These are phyloP conservation scores for Skeletonema marinoi DNA, from an alignment of 108 stramenopile species.

Conservation along the genomic window DNA sequence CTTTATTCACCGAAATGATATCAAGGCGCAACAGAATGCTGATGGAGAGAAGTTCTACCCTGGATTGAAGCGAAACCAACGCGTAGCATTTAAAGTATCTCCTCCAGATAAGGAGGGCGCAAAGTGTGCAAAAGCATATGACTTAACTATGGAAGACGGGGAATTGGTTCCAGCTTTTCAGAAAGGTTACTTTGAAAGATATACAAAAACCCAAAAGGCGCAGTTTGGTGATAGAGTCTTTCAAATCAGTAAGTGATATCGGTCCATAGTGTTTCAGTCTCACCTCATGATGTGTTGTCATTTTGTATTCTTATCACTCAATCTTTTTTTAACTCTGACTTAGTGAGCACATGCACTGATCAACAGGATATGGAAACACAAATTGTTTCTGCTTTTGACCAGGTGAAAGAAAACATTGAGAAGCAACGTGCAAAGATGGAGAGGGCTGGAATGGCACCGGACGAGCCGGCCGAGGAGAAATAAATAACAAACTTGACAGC, in stretches of 20 bases:
- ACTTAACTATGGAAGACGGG: slow-evolving; percentile 22
- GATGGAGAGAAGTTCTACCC: slow-evolving; percentile 2
- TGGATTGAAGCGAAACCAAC: neutral
- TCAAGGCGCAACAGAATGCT: neutral
- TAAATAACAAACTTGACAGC: neutral
- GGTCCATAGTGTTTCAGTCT: neutral
- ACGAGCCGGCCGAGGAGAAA: neutral
- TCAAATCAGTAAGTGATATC: slow-evolving; percentile 6
- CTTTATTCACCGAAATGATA: slow-evolving; percentile 15
- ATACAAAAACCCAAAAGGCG: slow-evolving; percentile 7
- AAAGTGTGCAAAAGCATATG: slow-evolving; percentile 16
- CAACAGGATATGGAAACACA: slow-evolving; percentile 31
- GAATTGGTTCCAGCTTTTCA: slow-evolving; percentile 9
- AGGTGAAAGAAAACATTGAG: slow-evolving; percentile 8
- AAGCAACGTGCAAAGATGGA: slow-evolving; percentile 16
- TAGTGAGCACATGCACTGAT: slow-evolving; percentile 19
- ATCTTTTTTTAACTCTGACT: neutral
- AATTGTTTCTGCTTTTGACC: slow-evolving; percentile 29
- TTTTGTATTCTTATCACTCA: neutral
- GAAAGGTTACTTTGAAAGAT: slow-evolving; percentile 7
- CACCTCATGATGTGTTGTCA: neutral
- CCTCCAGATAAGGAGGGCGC: slow-evolving; percentile 12
- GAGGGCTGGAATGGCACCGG: neutral
- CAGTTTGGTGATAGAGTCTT: slow-evolving; percentile 20
- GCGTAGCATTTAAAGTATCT: slow-evolving; percentile 22